Conservation (phyloP, 2,329 filamentous ascomycete genomes). For the Arthroderma sp. region DNA sequence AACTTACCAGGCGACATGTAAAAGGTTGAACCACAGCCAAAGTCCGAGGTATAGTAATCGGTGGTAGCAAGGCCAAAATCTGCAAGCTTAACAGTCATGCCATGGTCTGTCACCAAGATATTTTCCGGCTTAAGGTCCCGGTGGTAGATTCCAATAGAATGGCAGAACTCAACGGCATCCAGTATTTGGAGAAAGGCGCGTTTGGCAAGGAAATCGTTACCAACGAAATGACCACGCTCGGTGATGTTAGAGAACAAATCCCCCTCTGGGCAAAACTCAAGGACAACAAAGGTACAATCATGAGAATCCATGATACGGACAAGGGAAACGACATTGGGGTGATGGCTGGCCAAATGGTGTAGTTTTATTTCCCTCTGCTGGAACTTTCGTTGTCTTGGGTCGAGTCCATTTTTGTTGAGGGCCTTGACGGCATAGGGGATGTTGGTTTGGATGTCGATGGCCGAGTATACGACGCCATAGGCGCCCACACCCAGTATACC, state of each 20-base stretch:
- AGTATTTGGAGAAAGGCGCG: constrained; percentile 86
- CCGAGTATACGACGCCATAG: constrained; percentile 91
- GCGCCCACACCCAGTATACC: constrained; percentile 83
- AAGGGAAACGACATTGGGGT: constrained; percentile 88
- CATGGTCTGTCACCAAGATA: constrained; percentile 78
- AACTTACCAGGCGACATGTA: constrained; percentile 97
- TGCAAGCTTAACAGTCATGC: constrained; percentile 83
- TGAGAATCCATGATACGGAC: constrained; percentile 81
- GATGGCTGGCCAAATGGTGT: constrained; percentile 76
- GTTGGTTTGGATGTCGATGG: constrained; percentile 68
- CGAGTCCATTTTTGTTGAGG: constrained; percentile 84
- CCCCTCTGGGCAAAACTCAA: constrained; percentile 94
- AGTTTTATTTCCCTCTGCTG: constrained; percentile 87
- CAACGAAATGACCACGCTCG: constrained; percentile 81
- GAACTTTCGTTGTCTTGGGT: constrained; percentile 74
- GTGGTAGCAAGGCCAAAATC: constrained; percentile 93
- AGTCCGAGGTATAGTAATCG: constrained; percentile 74
- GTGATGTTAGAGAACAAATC: constrained; percentile 97
- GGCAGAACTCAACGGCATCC: constrained; percentile 93
- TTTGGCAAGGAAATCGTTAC: constrained; percentile 78
- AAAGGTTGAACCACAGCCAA: constrained; percentile 94
- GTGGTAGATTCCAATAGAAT: constrained; percentile 87
- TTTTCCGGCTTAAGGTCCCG: constrained; percentile 97
- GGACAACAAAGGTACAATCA: constrained; percentile 89
- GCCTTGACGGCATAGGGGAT: constrained; percentile 90